phyloP scores from a whole-genome alignment of 257 asterid genomes.

The Nicotiana sylvestris region DNA sequence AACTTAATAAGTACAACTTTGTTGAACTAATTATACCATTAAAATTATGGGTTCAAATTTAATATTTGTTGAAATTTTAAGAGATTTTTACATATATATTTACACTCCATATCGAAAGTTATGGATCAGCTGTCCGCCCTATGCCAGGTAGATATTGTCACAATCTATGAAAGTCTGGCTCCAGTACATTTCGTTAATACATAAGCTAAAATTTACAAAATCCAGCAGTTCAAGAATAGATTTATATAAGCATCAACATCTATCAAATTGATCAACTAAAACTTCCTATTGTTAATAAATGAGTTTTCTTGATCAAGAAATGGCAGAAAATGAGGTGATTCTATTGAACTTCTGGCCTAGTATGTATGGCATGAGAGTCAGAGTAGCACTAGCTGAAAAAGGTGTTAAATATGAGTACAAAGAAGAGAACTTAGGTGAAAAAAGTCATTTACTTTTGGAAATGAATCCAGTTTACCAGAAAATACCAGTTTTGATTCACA shows the following conservation, averaged over 20 bases:
- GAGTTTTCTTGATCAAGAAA: not conserved
- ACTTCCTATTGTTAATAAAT: not conserved
- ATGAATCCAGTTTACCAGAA: constrained; percentile 46
- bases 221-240: not conserved
- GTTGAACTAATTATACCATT: no score
- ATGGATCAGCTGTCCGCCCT: no score
- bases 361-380: constrained; percentile 43
- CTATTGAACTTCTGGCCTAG: constrained; percentile 26
- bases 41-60: no score
- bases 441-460: constrained; percentile 17
- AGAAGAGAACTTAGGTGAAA: constrained; percentile 26
- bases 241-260: not conserved
- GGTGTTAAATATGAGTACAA: constrained; percentile 34
- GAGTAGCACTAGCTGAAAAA: constrained; percentile 47
- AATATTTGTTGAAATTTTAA: no score
- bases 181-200: not conserved
- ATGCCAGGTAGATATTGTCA: not conserved
- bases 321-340: constrained; percentile 12
- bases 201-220: not conserved
- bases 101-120: no score
- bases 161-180: not conserved
- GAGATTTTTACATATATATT: no score
- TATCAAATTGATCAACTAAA: no score
- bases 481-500: constrained; percentile 29
- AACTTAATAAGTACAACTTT: no score